These are phyloP conservation scores for Cladosporium halotolerans DNA, from an alignment of 2,329 filamentous ascomycete species.

Conservation along the genomic window DNA sequence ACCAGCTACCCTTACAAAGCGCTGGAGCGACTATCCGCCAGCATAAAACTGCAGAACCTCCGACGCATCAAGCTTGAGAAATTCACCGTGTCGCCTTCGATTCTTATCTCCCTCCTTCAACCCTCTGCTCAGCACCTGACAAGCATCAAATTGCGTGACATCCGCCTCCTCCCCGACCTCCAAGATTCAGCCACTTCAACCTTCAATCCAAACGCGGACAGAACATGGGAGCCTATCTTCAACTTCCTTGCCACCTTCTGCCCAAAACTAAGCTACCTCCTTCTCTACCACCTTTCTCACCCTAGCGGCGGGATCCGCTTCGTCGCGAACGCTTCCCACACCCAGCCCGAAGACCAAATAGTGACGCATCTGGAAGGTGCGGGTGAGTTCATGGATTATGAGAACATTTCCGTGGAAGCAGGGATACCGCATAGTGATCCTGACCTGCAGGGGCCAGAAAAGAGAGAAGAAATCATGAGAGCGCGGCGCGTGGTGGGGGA, in stretches of 20 bases:
- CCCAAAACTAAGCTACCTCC: slow-evolving; percentile 20
- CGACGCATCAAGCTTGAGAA: slow-evolving; percentile 28
- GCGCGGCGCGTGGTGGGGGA: slow-evolving; percentile 11
- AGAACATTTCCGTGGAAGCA: slow-evolving; percentile 22
- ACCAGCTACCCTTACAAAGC: slow-evolving; percentile 20
- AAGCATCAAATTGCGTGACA: slow-evolving; percentile 27
- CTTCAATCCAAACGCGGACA: slow-evolving; percentile 8
- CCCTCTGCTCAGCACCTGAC: slow-evolving; percentile 17
- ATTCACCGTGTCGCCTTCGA: slow-evolving; percentile 19
- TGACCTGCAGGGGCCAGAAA: neutral
- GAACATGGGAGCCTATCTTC: slow-evolving; percentile 24
- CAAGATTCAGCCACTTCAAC: neutral
- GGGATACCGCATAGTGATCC: slow-evolving; percentile 12
- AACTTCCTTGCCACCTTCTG: slow-evolving; percentile 18
- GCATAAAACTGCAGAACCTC: slow-evolving; percentile 16
- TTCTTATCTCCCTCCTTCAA: slow-evolving; percentile 18
- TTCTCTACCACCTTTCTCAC: slow-evolving; percentile 25
- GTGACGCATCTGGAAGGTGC: neutral
- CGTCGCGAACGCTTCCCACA: slow-evolving; percentile 13
- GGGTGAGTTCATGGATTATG: slow-evolving; percentile 8
- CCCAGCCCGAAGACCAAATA: too few species aligned
- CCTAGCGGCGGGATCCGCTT: slow-evolving; percentile 22
- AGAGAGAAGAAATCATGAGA: neutral
- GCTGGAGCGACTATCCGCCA: slow-evolving; percentile 14
- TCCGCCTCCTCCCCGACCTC: slow-evolving; percentile 20